These are phyloP conservation scores for Neurospora crassa DNA, from an alignment of 2,329 filamentous ascomycete species.

Conservation along the genomic window DNA sequence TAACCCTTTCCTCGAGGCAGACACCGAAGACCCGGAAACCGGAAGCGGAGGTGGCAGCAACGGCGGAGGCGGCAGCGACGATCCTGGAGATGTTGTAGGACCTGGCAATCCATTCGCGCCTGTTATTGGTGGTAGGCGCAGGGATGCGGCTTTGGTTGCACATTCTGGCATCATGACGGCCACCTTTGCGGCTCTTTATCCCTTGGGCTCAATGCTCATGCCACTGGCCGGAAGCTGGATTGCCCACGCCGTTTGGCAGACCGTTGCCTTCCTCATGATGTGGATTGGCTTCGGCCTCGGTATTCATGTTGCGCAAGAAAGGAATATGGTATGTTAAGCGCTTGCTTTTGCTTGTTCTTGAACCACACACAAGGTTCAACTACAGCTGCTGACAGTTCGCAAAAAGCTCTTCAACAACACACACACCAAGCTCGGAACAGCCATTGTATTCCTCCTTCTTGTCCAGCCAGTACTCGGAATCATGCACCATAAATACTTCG, in stretches of 20 bases:
- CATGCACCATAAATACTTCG: slow-evolving; percentile 46
- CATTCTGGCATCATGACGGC: slow-evolving; percentile 55
- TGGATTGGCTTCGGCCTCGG: slow-evolving; percentile 52
- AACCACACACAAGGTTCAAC: neutral
- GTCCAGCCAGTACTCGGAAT: slow-evolving; percentile 50
- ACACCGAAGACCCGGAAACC: slow-evolving; percentile 5
- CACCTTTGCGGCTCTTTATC: slow-evolving; percentile 49
- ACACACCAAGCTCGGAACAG: slow-evolving; percentile 48
- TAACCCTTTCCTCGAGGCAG: slow-evolving; percentile 39
- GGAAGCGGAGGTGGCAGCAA: slow-evolving; percentile 5
- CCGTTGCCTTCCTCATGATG: slow-evolving; percentile 44
- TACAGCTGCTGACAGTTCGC: slow-evolving; percentile 8
- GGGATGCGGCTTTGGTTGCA: slow-evolving; percentile 21
- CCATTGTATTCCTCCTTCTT: slow-evolving; percentile 42
- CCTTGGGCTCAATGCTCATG: slow-evolving; percentile 51
- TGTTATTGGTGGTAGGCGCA: neutral
- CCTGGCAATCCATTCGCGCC: neutral
- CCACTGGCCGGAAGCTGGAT: slow-evolving; percentile 47
- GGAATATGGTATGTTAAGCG: slow-evolving; percentile 30
- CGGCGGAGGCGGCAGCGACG: neutral
- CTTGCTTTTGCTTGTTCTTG: neutral
- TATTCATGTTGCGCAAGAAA: slow-evolving; percentile 34
- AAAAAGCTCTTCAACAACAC: slow-evolving; percentile 39
- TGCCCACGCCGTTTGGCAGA: slow-evolving; percentile 48
- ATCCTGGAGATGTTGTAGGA: neutral